A percentile compares a stretch with the other conserved stretches of the same genome.
phyloP scores from a whole-genome alignment of 2,329 filamentous ascomycete genomes.

The Chrysosporium queenslandicum region DNA sequence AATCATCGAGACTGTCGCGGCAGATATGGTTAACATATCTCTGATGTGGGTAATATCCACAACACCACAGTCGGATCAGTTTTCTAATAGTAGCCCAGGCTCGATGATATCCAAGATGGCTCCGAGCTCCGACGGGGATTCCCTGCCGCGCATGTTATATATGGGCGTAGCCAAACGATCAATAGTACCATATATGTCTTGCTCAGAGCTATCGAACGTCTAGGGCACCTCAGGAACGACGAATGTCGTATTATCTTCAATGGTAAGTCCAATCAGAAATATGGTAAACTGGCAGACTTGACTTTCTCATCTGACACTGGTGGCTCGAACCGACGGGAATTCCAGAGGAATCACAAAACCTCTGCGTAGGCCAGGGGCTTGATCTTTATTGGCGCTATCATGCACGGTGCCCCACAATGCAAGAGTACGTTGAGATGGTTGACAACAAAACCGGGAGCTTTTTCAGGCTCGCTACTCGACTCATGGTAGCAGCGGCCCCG shows the following conservation, averaged over 20 bases:
- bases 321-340: background rate
- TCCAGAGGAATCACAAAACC: constrained; percentile 37
- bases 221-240: background rate
- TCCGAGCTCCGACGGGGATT: constrained; percentile 36
- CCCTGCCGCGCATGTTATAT: constrained; percentile 42
- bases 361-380: constrained; percentile 41
- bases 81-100: background rate
- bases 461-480: constrained; percentile 37
- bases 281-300: constrained; percentile 25
- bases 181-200: constrained; percentile 40
- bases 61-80: background rate
- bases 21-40: constrained; percentile 9
- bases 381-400: constrained; percentile 43
- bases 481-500: constrained; percentile 31
- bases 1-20: background rate
- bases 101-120: constrained; percentile 12
- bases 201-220: background rate
- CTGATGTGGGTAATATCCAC: constrained; percentile 3
- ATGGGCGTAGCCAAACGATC: constrained; percentile 43
- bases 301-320: no score
- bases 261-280: constrained; percentile 32
- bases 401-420: constrained; percentile 37
- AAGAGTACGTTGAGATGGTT: constrained; percentile 43
- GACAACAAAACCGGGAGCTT: constrained; percentile 42
- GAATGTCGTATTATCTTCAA: constrained; percentile 1